Base-by-base conservation (phyloP, 1,139 yeast species). In the Blastobotrys elegans region DNA sequence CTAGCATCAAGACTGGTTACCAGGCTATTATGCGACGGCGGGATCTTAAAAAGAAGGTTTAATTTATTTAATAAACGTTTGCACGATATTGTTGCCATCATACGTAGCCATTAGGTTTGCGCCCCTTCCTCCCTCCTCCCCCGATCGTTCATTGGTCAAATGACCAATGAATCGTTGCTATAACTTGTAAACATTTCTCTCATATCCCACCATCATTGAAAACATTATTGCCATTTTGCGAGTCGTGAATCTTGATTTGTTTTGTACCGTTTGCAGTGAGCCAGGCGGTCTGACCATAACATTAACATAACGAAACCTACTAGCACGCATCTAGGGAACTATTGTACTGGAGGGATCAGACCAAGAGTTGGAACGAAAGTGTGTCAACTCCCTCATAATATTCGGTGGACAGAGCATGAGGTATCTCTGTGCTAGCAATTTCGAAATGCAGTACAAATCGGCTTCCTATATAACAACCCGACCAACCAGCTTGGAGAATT, bases 1-100 rank as follows among this genome's bases (percentile, higher is more conserved):
- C 95, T 57, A 88, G 96, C 44, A 94, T 94, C 72, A 92, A 94
- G 80, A 87, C 97, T 48, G 99, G 99, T 82, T 92, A 88, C 95
- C 97, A 90, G 75, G 99, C 98, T 84, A 88, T 67, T 52, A 67
- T 69, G 54, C 58, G 67, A 47, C 63, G 67, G 50, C 81, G 82
- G 38, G 52, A 49, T 33, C 48, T 50, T 41, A 49, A 43, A 38
- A 49, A 50, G 51, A 49, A 47, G 39, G 48, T 45, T 20, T 43
- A 46, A 32, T 3, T 39, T 39, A 10, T 16, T 22, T 40, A 14
- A 21, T 22, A 32, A 22, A 40, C 14, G 29, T 41, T 26, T 41
- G 38, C 14, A 41, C 27, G 7, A 24, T 16, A 34, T 34, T 34
- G 24, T 41, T 34, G 31, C 44, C 39, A 7, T 11, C 7, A 20